phyloP scores from a whole-genome alignment of 129 eudicot species.

The Helianthus tuberosus region DNA sequence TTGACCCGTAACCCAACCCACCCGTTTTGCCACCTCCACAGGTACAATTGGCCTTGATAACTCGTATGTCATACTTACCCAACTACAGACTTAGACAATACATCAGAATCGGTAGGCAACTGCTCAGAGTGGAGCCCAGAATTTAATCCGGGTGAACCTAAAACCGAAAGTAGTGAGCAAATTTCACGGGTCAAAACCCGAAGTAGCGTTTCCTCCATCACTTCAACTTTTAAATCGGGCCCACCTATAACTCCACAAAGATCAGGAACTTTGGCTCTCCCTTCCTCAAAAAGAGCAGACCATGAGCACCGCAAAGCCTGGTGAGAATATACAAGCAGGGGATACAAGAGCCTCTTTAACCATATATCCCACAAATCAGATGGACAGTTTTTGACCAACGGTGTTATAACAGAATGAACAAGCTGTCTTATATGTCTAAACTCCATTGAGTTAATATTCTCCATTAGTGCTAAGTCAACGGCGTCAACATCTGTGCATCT shows the following conservation, averaged over 20 bases:
- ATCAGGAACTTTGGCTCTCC: constrained; percentile 93
- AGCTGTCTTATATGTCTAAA: constrained; percentile 89
- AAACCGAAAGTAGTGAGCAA: constrained; percentile 61
- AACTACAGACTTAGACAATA: constrained; percentile 64
- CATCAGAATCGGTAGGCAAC: constrained; percentile 58
- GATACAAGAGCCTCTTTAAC: constrained; percentile 84
- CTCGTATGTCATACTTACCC: constrained; percentile 50
- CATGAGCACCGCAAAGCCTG: constrained; percentile 82
- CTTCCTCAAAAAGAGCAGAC: constrained; percentile 81
- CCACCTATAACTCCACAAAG: constrained; percentile 57
- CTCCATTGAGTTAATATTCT: constrained; percentile 87
- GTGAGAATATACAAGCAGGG: constrained; percentile 56
- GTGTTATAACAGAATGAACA: constrained; percentile 69
- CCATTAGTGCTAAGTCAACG: constrained; percentile 70
- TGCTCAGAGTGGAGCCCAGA: constrained; percentile 71
- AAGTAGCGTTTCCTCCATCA: constrained; percentile 96
- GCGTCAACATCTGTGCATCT: constrained; percentile 58
- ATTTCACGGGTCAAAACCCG: constrained; percentile 90
- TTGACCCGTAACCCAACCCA: neutral
- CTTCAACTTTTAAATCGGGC: constrained; percentile 85
- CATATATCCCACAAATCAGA: constrained; percentile 73
- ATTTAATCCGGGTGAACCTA: constrained; percentile 71
- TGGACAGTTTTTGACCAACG: constrained; percentile 78
- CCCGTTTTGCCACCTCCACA: neutral
- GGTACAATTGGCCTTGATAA: constrained; percentile 10